A percentile compares a stretch with the other conserved stretches of the same genome.
These are phyloP conservation scores for Clathrospora elynae DNA, from an alignment of 2,329 filamentous ascomycete species.

Conservation along the genomic window DNA sequence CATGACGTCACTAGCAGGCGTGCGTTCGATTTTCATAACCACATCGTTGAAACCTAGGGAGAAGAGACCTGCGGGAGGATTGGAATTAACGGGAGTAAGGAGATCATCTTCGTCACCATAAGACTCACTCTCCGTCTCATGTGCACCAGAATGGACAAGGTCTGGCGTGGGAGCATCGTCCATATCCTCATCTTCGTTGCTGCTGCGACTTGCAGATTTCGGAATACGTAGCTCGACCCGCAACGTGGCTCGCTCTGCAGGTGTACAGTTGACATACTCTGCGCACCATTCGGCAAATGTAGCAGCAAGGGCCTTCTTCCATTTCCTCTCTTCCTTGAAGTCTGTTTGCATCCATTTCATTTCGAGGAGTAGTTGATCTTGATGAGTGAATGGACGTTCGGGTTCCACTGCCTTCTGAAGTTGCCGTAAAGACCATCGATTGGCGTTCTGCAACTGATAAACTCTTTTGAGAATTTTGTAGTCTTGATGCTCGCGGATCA, in stretches of 20 bases:
- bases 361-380: conserved; percentile 85
- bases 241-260: conserved; percentile 67
- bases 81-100: conserved; percentile 50
- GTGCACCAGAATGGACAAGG: conserved; percentile 44
- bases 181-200: conserved; percentile 41
- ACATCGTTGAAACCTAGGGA: conserved; percentile 81
- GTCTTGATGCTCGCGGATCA: conserved; percentile 84
- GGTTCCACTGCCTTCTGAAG: conserved; percentile 85
- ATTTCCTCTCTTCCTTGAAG: conserved; percentile 90
- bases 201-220: conserved; percentile 14
- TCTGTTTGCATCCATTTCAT: conserved; percentile 99
- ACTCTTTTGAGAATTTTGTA: conserved; percentile 84
- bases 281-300: conserved; percentile 83
- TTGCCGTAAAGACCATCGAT: conserved; percentile 91
- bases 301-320: conserved; percentile 82
- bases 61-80: conserved; percentile 77
- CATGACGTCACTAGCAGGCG: conserved; percentile 74
- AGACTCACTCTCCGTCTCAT: conserved; percentile 48
- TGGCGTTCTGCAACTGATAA: conserved; percentile 86
- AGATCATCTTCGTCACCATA: conserved; percentile 50
- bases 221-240: conserved; percentile 65
- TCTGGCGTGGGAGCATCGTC: conserved; percentile 49
- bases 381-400: conserved; percentile 74
- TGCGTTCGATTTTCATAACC: conserved; percentile 76
- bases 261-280: conserved; percentile 72